Percentiles rank a stretch among this genome's conserved stretches.
These are phyloP conservation scores for Auricularia sp. DNA, from an alignment of 768 basidiomycete genomes.

Conservation along the genomic window DNA sequence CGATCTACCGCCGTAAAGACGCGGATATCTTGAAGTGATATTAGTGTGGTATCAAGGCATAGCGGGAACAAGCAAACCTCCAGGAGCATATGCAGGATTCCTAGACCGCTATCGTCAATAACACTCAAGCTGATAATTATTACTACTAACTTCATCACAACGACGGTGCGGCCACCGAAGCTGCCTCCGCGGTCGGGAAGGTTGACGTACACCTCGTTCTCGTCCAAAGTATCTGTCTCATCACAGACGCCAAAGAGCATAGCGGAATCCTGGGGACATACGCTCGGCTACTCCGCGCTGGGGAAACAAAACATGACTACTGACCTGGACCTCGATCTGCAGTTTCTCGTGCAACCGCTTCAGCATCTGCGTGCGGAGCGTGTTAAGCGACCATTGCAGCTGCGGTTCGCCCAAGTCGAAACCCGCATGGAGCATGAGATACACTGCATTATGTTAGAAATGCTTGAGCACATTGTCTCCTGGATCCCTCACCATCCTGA, in stretches of 20 bases:
- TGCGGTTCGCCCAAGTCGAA: conserved; percentile 16
- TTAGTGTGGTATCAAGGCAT: background rate
- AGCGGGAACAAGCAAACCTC: conserved; percentile 6
- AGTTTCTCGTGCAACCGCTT: conserved; percentile 13
- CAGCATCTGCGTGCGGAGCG: conserved; percentile 9
- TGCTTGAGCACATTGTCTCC: no score
- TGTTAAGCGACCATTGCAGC: conserved; percentile 8
- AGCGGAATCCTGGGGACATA: conserved; percentile 9
- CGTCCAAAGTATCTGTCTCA: conserved; percentile 12
- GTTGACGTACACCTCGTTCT: conserved; percentile 17
- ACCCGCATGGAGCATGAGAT: conserved; percentile 14
- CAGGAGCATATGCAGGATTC: conserved; percentile 14
- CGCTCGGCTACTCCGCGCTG: background rate
- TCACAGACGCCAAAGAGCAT: conserved; percentile 15
- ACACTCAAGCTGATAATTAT: background rate
- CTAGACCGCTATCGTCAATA: background rate
- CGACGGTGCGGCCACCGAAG: conserved; percentile 11
- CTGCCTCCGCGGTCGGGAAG: conserved; percentile 9
- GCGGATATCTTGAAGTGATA: conserved; percentile 7
- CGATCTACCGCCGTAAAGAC: conserved; percentile 14
- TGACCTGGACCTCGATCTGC: conserved; percentile 13
- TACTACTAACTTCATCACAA: background rate
- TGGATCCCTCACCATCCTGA: background rate
- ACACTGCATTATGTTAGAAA: conserved; percentile 6
- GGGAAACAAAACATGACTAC: background rate